Evolutionary conservation across 2,329 filamentous ascomycete genomes (phyloP).

Genomic region (Penicillium sp.): DNA sequence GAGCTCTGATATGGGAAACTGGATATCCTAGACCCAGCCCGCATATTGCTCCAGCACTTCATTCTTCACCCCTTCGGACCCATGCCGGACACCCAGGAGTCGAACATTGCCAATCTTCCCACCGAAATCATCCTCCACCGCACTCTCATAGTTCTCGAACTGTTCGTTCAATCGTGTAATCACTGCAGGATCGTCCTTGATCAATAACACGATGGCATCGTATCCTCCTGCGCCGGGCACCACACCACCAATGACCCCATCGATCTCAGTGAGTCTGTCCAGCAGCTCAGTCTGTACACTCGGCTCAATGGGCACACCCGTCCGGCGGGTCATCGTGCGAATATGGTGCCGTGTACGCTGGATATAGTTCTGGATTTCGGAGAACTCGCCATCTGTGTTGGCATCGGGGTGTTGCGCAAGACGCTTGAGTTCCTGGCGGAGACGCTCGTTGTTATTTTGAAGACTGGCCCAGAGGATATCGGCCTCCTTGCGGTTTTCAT

Average conservation of each 20-base stretch:
- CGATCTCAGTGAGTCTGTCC: conserved; percentile 68
- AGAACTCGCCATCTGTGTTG: conserved; percentile 48
- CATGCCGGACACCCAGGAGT: conserved; percentile 47
- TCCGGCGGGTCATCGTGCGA: conserved; percentile 71
- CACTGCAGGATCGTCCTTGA: conserved; percentile 70
- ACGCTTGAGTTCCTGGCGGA: conserved; percentile 64
- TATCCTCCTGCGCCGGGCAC: conserved; percentile 93
- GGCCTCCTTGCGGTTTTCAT: conserved; percentile 63
- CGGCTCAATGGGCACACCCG: conserved; percentile 86
- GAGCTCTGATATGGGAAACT: not conserved
- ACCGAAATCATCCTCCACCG: conserved; percentile 44
- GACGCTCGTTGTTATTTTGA: conserved; percentile 69
- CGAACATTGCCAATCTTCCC: conserved; percentile 48
- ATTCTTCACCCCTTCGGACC: conserved; percentile 46
- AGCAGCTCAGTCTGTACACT: conserved; percentile 79
- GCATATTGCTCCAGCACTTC: conserved; percentile 41
- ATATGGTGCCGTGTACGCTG: conserved; percentile 60
- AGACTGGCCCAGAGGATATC: conserved; percentile 71
- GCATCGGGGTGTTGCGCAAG: conserved; percentile 48
- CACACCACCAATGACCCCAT: conserved; percentile 85
- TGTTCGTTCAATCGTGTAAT: conserved; percentile 61
- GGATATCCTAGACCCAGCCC: conserved; percentile 34
- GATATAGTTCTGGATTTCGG: conserved; percentile 55
- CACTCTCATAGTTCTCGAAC: conserved; percentile 64
- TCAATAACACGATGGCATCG: conserved; percentile 80